A percentile compares a stretch with the other conserved stretches of the same genome.
Conservation (phyloP, 2,329 filamentous ascomycete species). For the Penicillium aurantiogriseum region DNA sequence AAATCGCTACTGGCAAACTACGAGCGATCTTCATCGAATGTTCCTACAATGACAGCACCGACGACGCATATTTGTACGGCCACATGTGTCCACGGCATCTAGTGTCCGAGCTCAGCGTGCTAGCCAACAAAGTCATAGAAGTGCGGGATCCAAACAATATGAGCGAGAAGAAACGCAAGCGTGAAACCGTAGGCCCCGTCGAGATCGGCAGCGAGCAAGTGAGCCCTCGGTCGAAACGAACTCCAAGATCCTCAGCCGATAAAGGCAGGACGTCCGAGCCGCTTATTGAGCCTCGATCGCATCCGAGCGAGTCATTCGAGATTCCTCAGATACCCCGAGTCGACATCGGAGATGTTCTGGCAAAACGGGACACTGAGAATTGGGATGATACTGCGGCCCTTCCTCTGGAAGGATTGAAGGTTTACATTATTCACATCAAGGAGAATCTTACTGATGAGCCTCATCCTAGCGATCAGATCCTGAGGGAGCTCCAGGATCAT, state of each 20-base stretch:
- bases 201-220: slow-evolving; percentile 21
- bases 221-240: slow-evolving; percentile 29
- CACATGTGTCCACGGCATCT: slow-evolving; percentile 84
- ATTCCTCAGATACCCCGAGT: slow-evolving; percentile 1
- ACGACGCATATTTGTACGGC: slow-evolving; percentile 77
- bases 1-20: slow-evolving; percentile 70
- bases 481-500: slow-evolving; percentile 65
- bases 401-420: slow-evolving; percentile 68
- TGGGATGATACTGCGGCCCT: slow-evolving; percentile 25
- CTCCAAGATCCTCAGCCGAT: slow-evolving; percentile 11
- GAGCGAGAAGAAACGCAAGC: slow-evolving; percentile 46
- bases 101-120: slow-evolving; percentile 69
- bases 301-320: not conserved
- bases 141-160: slow-evolving; percentile 39
- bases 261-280: slow-evolving; percentile 1
- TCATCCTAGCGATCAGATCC: slow-evolving; percentile 62
- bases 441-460: slow-evolving; percentile 74
- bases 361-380: slow-evolving; percentile 15
- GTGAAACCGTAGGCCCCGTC: slow-evolving; percentile 19
- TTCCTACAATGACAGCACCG: slow-evolving; percentile 79
- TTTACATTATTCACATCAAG: slow-evolving; percentile 94
- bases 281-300: not conserved
- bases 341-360: not conserved
- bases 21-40: slow-evolving; percentile 92
- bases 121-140: slow-evolving; percentile 69